phyloP scores from a whole-genome alignment of 139 green algal genomes.

The Tetradesmus lagerheimii region DNA sequence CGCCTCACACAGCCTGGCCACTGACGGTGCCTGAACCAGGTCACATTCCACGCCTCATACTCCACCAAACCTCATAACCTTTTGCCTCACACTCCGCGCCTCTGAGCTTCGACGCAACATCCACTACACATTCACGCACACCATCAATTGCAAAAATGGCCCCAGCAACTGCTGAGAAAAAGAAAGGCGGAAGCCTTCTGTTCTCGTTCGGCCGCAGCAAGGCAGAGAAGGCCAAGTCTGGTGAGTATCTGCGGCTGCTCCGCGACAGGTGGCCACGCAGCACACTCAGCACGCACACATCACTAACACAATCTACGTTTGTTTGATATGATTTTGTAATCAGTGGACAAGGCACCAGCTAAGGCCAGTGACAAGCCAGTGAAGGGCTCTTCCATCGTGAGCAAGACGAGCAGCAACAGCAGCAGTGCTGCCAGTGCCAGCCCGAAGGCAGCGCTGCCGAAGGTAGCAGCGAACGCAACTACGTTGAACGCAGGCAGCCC shows the following conservation, averaged over 20 bases:
- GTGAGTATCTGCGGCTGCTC: conserved; percentile 21
- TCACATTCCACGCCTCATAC: not conserved
- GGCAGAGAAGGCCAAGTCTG: conserved; percentile 17
- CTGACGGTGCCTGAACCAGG: not conserved
- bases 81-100: not conserved
- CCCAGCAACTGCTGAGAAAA: conserved; percentile 19
- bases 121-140: not conserved
- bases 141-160: not conserved
- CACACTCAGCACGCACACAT: not conserved
- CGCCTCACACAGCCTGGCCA: not conserved
- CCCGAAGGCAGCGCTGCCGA: not conserved
- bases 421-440: not conserved
- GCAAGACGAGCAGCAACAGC: conserved; percentile 29
- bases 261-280: not conserved
- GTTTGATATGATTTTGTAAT: not conserved
- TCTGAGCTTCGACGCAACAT: not conserved
- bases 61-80: not conserved
- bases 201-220: conserved; percentile 29
- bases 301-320: not conserved
- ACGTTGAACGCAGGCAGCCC: not conserved
- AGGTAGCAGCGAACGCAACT: not conserved
- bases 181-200: not conserved
- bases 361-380: conserved; percentile 18
- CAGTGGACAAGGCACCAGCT: not conserved
- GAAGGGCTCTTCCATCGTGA: conserved; percentile 10